Base-by-base conservation (phyloP, 139 green algal genomes). In the Closterium sp. region DNA sequence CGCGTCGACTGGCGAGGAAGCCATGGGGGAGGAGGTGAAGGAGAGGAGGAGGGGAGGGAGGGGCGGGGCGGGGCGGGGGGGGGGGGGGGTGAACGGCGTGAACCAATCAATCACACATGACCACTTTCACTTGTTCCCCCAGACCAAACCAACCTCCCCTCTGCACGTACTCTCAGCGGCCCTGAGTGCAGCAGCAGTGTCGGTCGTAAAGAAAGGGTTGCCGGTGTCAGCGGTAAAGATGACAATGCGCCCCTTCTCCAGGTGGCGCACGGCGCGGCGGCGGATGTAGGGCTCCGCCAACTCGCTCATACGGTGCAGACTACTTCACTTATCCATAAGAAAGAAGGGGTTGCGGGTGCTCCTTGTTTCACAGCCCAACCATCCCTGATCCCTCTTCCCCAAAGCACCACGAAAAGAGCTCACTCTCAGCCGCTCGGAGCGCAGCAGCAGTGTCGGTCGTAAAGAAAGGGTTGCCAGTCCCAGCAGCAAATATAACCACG, bases 181-280 rank as follows among this genome's bases (percentile, higher is more conserved):
- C 2, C 98, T 95, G 92, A 99, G 95, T 24, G 98, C 97, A 2
- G 98, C 98, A 0, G 97, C 98, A 7, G 98, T 99, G 96, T 99
- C 98, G 1, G 98, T 99, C 0, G 98, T 99, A 94, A 99, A 99
- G 96, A 99, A 99, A 6, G 98, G 98, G 94, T 99, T 99, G 88
- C 98, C 98, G 2, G 98, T 99, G 62, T 97, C 97, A n/a, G 96
- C 98, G 1, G 97, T 97, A 95, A 99, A 99, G 88, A 99, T 99
- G 79, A 99, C 98, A 1, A 99, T 97, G 30, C 97, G 96, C 31
- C 97, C 96, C 28, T 97, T 97, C 92, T 99, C 96, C 86, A 99
- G 94, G 95, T 99, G 98, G 17, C 97, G 95, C 29, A 99, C 98
- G 1, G 98, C 98, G 0, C 97, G 94, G 27, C 98, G 96, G 22